These are phyloP conservation scores for Fusarium algeriense DNA, from an alignment of 2,329 filamentous ascomycete species.

Conservation along the genomic window DNA sequence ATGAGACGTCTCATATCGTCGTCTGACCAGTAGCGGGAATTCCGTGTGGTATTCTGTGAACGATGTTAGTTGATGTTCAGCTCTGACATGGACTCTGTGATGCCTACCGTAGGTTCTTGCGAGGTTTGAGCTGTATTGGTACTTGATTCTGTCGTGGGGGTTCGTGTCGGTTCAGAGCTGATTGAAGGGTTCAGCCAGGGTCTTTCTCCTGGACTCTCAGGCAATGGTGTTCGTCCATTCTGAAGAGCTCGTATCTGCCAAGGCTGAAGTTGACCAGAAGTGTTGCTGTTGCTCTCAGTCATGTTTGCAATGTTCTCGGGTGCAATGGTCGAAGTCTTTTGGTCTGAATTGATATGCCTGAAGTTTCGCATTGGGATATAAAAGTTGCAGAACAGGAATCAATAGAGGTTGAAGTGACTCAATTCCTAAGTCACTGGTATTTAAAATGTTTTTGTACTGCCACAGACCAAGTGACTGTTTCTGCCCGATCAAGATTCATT, in stretches of 20 bases:
- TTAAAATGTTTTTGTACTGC: background rate
- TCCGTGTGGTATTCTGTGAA: background rate
- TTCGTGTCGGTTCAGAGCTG: no score
- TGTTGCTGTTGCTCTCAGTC: background rate
- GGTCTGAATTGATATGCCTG: background rate
- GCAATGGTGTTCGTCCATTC: slow-evolving; percentile 2
- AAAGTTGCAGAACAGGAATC: accelerated
- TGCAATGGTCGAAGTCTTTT: no score
- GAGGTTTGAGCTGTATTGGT: accelerated
- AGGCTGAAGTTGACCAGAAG: background rate
- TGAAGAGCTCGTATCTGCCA: slow-evolving; percentile 18
- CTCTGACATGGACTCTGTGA: background rate
- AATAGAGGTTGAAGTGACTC: background rate
- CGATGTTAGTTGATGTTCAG: background rate
- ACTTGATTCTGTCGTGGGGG: no score
- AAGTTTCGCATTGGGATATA: no score
- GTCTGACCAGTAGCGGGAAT: slow-evolving; percentile 14
- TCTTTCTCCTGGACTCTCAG: slow-evolving; percentile 1
- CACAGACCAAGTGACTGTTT: no score
- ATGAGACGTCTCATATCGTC: slow-evolving; percentile 18
- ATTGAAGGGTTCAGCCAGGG: background rate
- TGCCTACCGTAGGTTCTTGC: accelerated
- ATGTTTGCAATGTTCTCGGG: background rate
- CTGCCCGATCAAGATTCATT: no score
- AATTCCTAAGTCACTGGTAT: background rate